Evolutionary conservation across 202 grass and related monocot genomes (phyloP), one percentile per base, ranked within the genome.

Genomic region (Hordeum pubiflorum): DNA sequence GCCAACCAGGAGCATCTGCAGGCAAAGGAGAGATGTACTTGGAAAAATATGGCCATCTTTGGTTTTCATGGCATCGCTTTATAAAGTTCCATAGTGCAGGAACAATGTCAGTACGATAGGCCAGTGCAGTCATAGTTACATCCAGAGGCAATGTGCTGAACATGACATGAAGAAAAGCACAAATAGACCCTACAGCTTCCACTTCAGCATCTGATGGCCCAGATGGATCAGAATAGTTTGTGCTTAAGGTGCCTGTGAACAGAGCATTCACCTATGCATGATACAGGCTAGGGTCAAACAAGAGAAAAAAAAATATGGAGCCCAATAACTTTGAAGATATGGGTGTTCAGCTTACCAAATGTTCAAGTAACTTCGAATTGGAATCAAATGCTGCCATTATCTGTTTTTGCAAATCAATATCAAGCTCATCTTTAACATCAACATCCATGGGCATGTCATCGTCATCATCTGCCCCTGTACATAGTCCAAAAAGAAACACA

Each of bases 71-170:
- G 71, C 96, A 99, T 56, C 84, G 75, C 52, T 91, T 99, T 89
- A 96, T 90, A 74, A 96, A 99, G 76, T 82, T 89, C 96, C 96
- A 99, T 37, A 99, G 80, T 46, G 89, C 87, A 67, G 82, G 92
- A 88, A 99, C 92, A 89, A 99, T 92, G 55, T 99, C 96, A 81
- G 96, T 95, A 58, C 92, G 89, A 83, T 99, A 99, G 7, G 90
- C 92, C 66, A 99, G 87, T 11, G 69, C 86, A 67, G 96, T 99
- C 88, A 96, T 94, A 65, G 86, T 91, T 24, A 70, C 75, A 43
- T 93, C 90, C 59, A 89, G 66, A 74, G 92, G 87, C 62, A 96
- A 76, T 60, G 96, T 96, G 83, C 77, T 90, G 81, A 93, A 93
- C 72, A 86, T 83, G 59, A 93, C 86, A 88, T 95, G 92, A 84